These are phyloP conservation scores for Chytridiales sp. DNA, from an alignment of 371 early-diverging fungal species.

Conservation along the genomic window DNA sequence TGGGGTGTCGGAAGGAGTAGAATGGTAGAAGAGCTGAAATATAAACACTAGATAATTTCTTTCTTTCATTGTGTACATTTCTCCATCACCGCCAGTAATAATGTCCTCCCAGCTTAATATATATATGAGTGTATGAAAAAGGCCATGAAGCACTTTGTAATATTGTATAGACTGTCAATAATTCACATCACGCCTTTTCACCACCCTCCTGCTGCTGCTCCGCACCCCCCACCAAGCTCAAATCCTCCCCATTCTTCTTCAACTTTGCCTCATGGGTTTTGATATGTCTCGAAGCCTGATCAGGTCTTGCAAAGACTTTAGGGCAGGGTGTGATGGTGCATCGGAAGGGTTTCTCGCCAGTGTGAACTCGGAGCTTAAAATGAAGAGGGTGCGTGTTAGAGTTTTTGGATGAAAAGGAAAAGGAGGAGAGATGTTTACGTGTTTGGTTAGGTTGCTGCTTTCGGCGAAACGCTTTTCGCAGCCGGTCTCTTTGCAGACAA, in stretches of 20 bases:
- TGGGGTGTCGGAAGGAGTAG: too few species aligned
- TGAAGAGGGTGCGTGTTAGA: neutral
- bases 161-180: too few species aligned
- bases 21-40: too few species aligned
- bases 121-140: too few species aligned
- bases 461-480: constrained; percentile 75
- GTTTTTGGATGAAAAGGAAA: constrained; percentile 3
- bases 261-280: constrained; percentile 32
- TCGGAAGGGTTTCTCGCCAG: constrained; percentile 83
- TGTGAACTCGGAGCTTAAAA: constrained; percentile 54
- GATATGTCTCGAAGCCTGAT: constrained; percentile 42
- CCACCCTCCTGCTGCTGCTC: too few species aligned
- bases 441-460: constrained; percentile 77
- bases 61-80: too few species aligned
- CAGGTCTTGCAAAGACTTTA: constrained; percentile 69
- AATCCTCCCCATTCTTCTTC: constrained; percentile 8
- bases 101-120: too few species aligned
- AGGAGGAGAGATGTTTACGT: constrained; percentile 47
- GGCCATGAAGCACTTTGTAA: too few species aligned
- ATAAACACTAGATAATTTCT: too few species aligned
- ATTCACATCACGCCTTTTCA: too few species aligned
- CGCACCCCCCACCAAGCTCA: too few species aligned
- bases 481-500: constrained; percentile 67
- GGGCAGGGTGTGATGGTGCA: constrained; percentile 68
- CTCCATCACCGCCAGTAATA: too few species aligned